Base-by-base conservation (phyloP, 1,284 basidiomycete species). In the Stygiomarasmius scandens region DNA sequence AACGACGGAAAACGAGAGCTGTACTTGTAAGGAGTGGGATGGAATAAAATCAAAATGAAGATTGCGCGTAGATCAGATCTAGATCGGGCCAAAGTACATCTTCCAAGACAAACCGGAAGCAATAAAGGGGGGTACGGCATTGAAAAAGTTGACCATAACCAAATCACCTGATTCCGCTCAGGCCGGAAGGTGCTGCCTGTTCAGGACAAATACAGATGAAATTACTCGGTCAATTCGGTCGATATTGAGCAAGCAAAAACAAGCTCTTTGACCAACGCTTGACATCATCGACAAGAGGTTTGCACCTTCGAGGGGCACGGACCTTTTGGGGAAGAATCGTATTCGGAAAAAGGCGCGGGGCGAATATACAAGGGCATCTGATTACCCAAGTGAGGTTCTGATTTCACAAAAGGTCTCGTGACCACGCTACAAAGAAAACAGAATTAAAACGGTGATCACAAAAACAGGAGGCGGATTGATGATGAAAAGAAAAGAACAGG, bases 371-470 rank as follows among this genome's bases (percentile, higher is more conserved):
- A 68, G 49, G 83, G 83, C 80, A 84, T 82, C 69, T 81, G 81
- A 69, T 82, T 84, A 38, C 82, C 79, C 56, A 74, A 65, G 54
- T 73, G 67, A 23, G 77, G 75, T 58, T 77, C 73, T 16, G 79
- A 80, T 63, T 78, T 82, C 56, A 85, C 77, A 64, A 80, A 77
- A 19, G 83, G 83, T 49, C 80, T 78, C 46, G 80, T 83, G 24
- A 85, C 80, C 14, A 41, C 38, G 16, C 38, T 41, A n/a, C 16
- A n/a, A 41, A 5, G 4, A 41, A 19, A 41, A 41, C 5, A 19
- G 5, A n/a, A 41, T 41, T 19, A 19, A 16, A 19, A 19, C 14
- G 14, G 38, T 16, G 4, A 12, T 16, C n/a, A 41, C n/a, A n/a
- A n/a, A n/a, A n/a, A n/a, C n/a, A n/a, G n/a, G n/a, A n/a, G n/a